Conservation (phyloP, 495 filamentous ascomycete species). For the Bacidia rubella region DNA sequence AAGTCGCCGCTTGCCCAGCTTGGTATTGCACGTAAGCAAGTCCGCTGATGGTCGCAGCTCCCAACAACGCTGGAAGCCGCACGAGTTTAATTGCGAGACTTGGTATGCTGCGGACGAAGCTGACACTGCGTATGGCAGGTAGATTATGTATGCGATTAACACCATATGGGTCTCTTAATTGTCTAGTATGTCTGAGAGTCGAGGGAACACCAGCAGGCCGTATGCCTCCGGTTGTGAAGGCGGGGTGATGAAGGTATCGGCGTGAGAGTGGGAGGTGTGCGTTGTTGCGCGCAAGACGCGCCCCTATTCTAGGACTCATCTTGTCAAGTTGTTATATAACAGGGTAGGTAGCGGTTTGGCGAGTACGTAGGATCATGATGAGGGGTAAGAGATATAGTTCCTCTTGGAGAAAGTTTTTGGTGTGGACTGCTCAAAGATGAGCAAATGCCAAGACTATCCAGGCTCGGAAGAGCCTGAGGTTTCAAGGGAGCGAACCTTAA, state of each 20-base stretch:
- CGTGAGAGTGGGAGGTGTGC: constrained; percentile 36
- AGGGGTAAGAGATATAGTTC: no score
- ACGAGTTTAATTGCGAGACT: constrained; percentile 78
- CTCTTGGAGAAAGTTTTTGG: no score
- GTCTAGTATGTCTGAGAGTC: constrained; percentile 41
- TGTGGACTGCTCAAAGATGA: no score
- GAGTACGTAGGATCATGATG: not conserved
- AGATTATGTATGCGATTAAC: constrained; percentile 71
- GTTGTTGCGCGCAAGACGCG: constrained; percentile 8
- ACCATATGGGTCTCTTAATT: constrained; percentile 61
- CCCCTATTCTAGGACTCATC: not conserved
- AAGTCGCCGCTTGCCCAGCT: constrained; percentile 84
- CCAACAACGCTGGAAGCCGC: constrained; percentile 79
- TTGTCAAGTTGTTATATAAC: not conserved
- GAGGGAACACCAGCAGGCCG: constrained; percentile 43
- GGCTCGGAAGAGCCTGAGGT: no score
- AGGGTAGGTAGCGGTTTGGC: not conserved
- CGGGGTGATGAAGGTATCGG: constrained; percentile 49
- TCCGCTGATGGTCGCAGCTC: constrained; percentile 72
- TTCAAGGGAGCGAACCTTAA: no score
- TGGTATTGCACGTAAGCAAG: constrained; percentile 93
- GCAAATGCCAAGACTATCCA: no score
- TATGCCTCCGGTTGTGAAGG: constrained; percentile 50
- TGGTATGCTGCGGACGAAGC: constrained; percentile 75
- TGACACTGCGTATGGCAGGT: constrained; percentile 69